phyloP scores from a whole-genome alignment of 2,329 filamentous ascomycete genomes.

The Calonectria pseudoturangicola region DNA sequence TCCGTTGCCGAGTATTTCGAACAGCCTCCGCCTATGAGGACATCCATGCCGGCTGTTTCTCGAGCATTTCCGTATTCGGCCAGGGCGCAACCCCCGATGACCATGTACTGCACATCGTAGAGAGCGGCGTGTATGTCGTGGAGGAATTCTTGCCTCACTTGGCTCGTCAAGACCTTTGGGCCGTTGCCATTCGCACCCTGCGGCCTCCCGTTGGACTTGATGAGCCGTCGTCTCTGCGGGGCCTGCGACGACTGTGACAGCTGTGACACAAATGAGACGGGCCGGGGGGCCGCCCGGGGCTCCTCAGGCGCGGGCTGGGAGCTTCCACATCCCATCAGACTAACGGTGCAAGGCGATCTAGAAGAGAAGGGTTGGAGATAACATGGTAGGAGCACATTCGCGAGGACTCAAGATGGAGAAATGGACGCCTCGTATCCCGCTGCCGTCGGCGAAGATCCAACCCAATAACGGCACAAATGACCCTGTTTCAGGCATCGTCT shows the following conservation, averaged over 20 bases:
- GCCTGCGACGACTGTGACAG: conserved; percentile 4
- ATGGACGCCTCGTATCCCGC: conserved; percentile 15
- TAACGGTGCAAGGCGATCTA: background rate
- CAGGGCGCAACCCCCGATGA: conserved; percentile 10
- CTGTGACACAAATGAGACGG: conserved; percentile 24
- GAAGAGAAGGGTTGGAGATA: conserved; percentile 7
- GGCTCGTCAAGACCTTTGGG: background rate
- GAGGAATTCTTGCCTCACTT: conserved; percentile 17
- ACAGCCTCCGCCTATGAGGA: conserved; percentile 15
- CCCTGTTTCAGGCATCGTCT: conserved; percentile 26
- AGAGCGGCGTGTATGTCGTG: conserved; percentile 15
- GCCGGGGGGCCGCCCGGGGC: conserved; percentile 20
- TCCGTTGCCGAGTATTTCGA: conserved; percentile 10
- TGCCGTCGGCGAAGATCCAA: conserved; percentile 20
- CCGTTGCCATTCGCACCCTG: background rate
- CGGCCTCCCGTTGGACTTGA: conserved; percentile 1
- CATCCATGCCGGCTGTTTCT: conserved; percentile 10
- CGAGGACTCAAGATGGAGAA: background rate
- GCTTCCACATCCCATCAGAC: conserved; percentile 22
- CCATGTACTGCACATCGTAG: conserved; percentile 23
- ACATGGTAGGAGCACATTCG: conserved; percentile 15
- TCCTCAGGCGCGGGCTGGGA: conserved; percentile 17
- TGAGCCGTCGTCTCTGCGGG: conserved; percentile 17
- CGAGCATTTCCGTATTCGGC: conserved; percentile 9
- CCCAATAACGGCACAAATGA: conserved; percentile 24